Evolutionary conservation across 257 asterid genomes (phyloP).

Genomic region (Coffea eugenioides): DNA sequence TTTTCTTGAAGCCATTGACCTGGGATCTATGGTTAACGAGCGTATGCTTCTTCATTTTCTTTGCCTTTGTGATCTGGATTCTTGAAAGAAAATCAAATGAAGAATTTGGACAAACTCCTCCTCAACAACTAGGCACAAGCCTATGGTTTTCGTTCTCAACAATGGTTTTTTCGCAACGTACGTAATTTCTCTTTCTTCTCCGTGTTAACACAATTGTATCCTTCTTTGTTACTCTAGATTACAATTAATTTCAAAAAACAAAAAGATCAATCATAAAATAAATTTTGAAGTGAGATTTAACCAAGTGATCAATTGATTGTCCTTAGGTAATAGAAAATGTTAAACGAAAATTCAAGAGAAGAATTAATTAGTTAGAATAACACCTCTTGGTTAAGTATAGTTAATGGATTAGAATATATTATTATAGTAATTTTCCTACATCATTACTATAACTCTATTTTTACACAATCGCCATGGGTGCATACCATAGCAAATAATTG

Average conservation of each 20-base stretch:
- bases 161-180: slow-evolving; percentile 40
- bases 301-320: no score
- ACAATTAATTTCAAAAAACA: no score
- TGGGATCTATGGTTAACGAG: slow-evolving; percentile 37
- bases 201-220: background rate
- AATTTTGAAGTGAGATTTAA: no score
- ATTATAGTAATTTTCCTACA: no score
- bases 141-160: slow-evolving; percentile 47
- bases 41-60: slow-evolving; percentile 27
- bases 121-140: slow-evolving; percentile 40
- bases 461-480: no score
- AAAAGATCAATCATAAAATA: slow-evolving; percentile 7
- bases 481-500: no score
- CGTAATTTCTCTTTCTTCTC: background rate
- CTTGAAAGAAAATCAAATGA: slow-evolving; percentile 42
- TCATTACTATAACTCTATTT: no score
- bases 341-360: no score
- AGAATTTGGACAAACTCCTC: slow-evolving; percentile 41
- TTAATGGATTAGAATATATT: no score
- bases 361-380: no score
- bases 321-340: no score
- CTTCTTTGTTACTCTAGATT: background rate
- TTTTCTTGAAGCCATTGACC: slow-evolving; percentile 38
- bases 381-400: no score
- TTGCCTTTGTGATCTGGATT: slow-evolving; percentile 41